phyloP scores from a whole-genome alignment of 2,329 filamentous ascomycete genomes.

The Colletotrichum cordylinicola region DNA sequence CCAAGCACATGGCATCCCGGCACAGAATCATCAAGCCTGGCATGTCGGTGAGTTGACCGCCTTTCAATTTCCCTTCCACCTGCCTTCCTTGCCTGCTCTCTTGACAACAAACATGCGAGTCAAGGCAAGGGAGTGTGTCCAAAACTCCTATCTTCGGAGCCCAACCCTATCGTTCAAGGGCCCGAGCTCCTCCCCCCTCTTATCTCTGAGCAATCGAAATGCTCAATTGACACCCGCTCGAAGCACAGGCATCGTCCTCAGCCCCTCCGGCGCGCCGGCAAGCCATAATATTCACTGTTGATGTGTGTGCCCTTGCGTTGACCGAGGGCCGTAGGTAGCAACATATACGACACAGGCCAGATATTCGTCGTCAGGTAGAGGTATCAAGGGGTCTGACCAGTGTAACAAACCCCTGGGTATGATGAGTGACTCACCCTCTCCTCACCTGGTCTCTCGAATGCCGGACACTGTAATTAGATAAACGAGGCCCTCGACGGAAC shows the following conservation, averaged over 20 bases:
- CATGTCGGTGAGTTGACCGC: not conserved
- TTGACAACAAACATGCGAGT: not conserved
- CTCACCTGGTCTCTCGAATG: not conserved
- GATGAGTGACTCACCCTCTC: not conserved
- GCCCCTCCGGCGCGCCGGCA: not conserved
- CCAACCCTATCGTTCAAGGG: not conserved
- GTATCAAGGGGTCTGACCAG: not conserved
- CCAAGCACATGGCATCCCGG: not conserved
- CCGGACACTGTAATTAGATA: not conserved
- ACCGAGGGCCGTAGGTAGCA: not conserved
- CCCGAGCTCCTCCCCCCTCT: slow-evolving; percentile 4
- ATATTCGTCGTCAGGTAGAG: not conserved
- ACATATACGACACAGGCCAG: not conserved
- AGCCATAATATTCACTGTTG: not conserved
- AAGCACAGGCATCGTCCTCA: not conserved
- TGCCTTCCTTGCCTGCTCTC: not conserved
- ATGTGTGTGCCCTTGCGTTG: not conserved
- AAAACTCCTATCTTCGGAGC: slow-evolving; percentile 1
- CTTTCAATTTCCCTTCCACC: not conserved
- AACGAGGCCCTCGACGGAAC: not conserved
- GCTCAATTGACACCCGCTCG: slow-evolving; percentile 12
- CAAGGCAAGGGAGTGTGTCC: not conserved
- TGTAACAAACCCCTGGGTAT: not conserved
- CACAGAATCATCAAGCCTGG: not conserved
- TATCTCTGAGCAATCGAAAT: slow-evolving; percentile 22